These are phyloP conservation scores for Botrytis elliptica DNA, from an alignment of 2,329 filamentous ascomycete genomes.

Conservation along the genomic window DNA sequence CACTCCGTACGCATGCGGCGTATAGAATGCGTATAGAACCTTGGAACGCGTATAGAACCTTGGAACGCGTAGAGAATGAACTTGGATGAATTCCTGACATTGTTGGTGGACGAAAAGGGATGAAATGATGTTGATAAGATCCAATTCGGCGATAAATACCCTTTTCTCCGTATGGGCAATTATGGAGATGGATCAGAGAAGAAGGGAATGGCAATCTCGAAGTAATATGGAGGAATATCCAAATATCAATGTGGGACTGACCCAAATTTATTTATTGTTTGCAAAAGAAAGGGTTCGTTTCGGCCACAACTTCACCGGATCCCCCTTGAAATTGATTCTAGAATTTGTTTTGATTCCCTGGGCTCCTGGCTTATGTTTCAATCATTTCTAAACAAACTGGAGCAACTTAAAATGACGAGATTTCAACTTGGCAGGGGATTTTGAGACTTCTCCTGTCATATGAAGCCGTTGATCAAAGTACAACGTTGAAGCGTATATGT, in stretches of 20 bases:
- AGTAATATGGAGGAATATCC: not conserved
- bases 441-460: not conserved
- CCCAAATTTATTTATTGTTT: not conserved
- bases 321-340: not conserved
- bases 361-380: not conserved
- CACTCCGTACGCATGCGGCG: not conserved
- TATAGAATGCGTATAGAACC: not conserved
- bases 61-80: not conserved
- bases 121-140: slow-evolving; percentile 1
- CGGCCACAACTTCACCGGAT: not conserved
- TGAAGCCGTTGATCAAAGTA: not conserved
- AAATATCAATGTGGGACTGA: not conserved
- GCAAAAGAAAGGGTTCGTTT: not conserved
- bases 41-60: not conserved
- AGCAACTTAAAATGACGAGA: slow-evolving; percentile 14
- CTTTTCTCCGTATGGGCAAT: not conserved
- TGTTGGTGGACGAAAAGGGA: slow-evolving; percentile 11
- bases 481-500: not conserved
- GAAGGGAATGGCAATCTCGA: not conserved
- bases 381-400: not conserved
- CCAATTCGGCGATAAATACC: slow-evolving; percentile 1
- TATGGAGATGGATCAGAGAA: not conserved
- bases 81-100: not conserved
- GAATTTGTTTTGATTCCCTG: not conserved
- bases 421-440: not conserved